Conservation (phyloP, 1,284 basidiomycete species). For the Fomitopsis betulina region DNA sequence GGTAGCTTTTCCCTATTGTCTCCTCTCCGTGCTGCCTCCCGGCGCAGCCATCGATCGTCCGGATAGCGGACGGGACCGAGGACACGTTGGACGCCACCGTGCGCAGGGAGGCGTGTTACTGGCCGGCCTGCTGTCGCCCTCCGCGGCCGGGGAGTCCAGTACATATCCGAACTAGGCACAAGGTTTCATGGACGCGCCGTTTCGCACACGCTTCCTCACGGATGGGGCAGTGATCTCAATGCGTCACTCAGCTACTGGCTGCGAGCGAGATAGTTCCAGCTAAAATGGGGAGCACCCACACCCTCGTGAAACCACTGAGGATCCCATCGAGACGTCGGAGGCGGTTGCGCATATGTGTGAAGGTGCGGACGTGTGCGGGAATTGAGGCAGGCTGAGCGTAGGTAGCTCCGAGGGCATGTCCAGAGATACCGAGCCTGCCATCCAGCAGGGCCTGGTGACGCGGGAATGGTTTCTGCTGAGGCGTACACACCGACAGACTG, state of each 20-base stretch:
- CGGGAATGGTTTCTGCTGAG: background rate
- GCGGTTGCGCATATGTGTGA: background rate
- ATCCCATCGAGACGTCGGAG: background rate
- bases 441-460: background rate
- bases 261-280: background rate
- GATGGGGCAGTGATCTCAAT: background rate
- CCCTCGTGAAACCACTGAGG: background rate
- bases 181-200: background rate
- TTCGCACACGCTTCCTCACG: background rate
- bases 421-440: background rate
- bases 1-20: background rate
- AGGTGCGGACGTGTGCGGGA: background rate
- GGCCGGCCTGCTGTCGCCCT: background rate
- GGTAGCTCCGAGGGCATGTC: background rate
- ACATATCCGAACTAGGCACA: background rate
- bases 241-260: background rate
- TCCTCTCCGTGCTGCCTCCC: background rate
- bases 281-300: background rate
- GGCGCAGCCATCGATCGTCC: background rate
- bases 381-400: background rate
- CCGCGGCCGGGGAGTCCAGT: background rate
- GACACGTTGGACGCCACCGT: background rate
- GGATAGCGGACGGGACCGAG: background rate
- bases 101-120: background rate
- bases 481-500: background rate